phyloP scores from a whole-genome alignment of 306 rosid genomes.

The Quercus alba region DNA sequence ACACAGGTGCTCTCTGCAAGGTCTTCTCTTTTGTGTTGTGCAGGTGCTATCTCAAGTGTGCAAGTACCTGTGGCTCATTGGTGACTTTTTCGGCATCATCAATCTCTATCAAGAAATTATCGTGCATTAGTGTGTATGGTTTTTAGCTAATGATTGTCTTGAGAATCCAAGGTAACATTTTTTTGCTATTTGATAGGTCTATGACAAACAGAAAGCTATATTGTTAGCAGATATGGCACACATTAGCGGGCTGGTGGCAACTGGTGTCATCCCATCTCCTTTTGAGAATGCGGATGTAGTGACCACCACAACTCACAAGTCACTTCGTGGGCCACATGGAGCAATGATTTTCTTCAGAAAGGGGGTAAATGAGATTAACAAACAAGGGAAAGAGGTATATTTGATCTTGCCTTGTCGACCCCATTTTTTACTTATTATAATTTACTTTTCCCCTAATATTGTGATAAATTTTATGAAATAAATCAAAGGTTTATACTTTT shows the following conservation, averaged over 20 bases:
- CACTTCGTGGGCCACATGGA: conserved; percentile 97
- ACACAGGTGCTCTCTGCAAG: too few relatives aligned
- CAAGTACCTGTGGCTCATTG: too few relatives aligned
- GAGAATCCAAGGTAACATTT: conserved; percentile 20
- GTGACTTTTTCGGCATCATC: too few relatives aligned
- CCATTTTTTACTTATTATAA: not conserved
- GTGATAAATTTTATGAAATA: conserved; percentile 2
- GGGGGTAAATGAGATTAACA: conserved; percentile 77
- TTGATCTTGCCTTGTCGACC: conserved; percentile 2
- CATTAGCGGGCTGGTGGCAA: conserved; percentile 93
- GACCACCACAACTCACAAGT: conserved; percentile 96
- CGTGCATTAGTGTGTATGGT: not conserved
- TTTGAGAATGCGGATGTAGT: conserved; percentile 94
- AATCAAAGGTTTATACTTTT: conserved; percentile 6
- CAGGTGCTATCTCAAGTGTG: too few relatives aligned
- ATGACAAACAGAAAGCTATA: conserved; percentile 86
- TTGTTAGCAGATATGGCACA: conserved; percentile 98
- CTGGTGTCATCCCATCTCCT: conserved; percentile 93
- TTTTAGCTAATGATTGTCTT: conserved; percentile 12
- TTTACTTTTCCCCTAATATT: not conserved
- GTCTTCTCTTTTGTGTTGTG: too few relatives aligned
- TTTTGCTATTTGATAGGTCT: conserved; percentile 53
- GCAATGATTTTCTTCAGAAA: conserved; percentile 96
- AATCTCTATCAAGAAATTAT: not conserved
- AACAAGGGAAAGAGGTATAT: conserved; percentile 79